Base-by-base conservation (phyloP, 192 early-diverging fungal genomes). In the Piromyces sp. region DNA sequence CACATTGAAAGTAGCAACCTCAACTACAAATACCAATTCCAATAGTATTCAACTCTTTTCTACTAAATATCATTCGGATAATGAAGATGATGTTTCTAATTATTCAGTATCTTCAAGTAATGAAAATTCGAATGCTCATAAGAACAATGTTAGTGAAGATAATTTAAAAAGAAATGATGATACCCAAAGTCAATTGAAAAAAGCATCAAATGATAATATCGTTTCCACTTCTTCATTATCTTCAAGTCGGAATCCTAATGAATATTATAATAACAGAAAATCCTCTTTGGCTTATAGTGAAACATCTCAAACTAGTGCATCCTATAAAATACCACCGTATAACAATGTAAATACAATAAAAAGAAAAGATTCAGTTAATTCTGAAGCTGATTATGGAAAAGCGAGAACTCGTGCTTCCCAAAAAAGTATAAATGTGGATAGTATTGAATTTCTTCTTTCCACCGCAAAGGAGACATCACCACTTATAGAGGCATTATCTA, bases 391-490 rank as follows among this genome's bases (percentile, higher is more conserved):
- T n/a, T 68, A 68, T 68, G 9, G 26, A 4, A 68, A n/a, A n/a
- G 5, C 26, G 9, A 68, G 11, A 68, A n/a, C 2, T n/a, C 19
- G 26, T 9, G n/a, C 51, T 5, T n/a, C 26, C 0, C 51, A 68
- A n/a, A 68, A n/a, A 68, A 68, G 26, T 68, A n/a, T 68, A 9
- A 36, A 30, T 40, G 86, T 81, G 36, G 85, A 85, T 80, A 85
- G 85, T 79, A 38, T 36, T 22, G 82, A 81, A 38, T 78, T 79
- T 0, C 38, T 83, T 14, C 81, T 88, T 14, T 88, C 88, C 30
- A 82, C 85, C 33, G 87, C 87, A 0, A 87, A 90, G 80, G 88
- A 92, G 30, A 37, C 82, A 14, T 79, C 82, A 22, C 51, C 80
- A 28, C 28, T 80, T 9, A 26, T 58, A 38, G 33, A 58, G 28